Base-by-base conservation (phyloP, 2,329 filamentous ascomycete genomes). In the Basipetospora chlamydospora region DNA sequence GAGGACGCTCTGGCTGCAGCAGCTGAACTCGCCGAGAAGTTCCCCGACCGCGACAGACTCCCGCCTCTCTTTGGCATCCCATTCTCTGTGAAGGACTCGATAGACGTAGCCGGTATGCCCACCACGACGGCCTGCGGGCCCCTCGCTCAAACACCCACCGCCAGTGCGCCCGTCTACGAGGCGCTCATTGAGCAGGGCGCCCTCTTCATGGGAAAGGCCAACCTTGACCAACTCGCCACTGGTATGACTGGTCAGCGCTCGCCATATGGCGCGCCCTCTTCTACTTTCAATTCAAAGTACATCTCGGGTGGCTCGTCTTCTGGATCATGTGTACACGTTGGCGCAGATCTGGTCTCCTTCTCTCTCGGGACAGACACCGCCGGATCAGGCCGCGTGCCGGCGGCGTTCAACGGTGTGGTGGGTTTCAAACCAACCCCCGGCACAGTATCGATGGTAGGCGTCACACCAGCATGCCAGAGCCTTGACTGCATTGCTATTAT, bases 191-290 rank as follows among this genome's bases (percentile, higher is more conserved):
- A 58, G 5, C 61, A 64, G 11, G 71, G 71, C 6, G 72, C 61
- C 1, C 47, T 76, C 3, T 64, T 69, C 39, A 57, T 76, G 29
- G 72, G 72, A 21, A 77, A 76, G 46, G 60, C 60, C 10, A 42
- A 42, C 34, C 59, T 77, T 37, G 73, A 78, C 46, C 72, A 77
- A 49, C 58, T 77, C 4, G 73, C 72, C 3, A 77, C 72, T 1
- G 73, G 73, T 1, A 57, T 77, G 3, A 68, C 64, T 10, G 73
- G 72, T 12, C 70, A 66, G 32, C 63, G 71, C 18, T 73, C 67
- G 2, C 68, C 71, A 0, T 74, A 67, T 42, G 73, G 72, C 4
- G 60, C 56, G 12, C 59, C 62, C 5, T 57, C 62, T 26, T 67
- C 61, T 31, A 56, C 67, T 4, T 3, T 34, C n/a, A 34, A 34